A percentile compares a stretch with the other conserved stretches of the same genome.
Conservation (phyloP, 2,329 filamentous ascomycete genomes). For the Colletotrichum lindemuthianum region DNA sequence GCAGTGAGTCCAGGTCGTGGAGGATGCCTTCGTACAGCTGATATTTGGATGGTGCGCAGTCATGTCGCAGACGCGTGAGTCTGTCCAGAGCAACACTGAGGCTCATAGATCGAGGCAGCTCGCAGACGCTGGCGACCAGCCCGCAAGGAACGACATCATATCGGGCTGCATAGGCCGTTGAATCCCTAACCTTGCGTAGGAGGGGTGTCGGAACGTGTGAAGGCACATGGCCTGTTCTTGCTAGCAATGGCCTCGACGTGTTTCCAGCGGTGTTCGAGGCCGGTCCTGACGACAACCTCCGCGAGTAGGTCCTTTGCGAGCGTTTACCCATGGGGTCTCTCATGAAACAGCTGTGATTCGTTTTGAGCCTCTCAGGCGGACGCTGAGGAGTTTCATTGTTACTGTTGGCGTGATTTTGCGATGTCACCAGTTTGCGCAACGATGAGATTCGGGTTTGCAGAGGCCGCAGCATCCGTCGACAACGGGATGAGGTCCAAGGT, state of each 20-base stretch:
- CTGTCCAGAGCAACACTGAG: constrained; percentile 2
- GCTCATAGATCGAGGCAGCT: background rate
- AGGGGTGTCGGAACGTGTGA: constrained; percentile 26
- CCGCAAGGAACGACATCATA: too few relatives aligned
- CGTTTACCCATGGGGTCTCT: constrained; percentile 34
- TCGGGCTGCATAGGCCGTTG: too few relatives aligned
- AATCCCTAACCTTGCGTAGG: constrained; percentile 21
- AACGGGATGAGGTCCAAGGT: constrained; percentile 58
- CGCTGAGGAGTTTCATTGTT: too few relatives aligned
- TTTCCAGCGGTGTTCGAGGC: too few relatives aligned
- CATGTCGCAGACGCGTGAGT: constrained; percentile 23
- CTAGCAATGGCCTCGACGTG: too few relatives aligned
- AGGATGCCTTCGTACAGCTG: constrained; percentile 48
- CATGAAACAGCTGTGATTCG: too few relatives aligned
- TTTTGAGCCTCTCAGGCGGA: too few relatives aligned
- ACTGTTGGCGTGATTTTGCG: constrained; percentile 33
- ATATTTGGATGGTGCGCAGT: constrained; percentile 39
- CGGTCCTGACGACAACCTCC: background rate
- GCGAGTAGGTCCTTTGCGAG: constrained; percentile 34
- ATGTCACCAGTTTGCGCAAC: constrained; percentile 47
- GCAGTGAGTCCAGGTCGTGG: constrained; percentile 43
- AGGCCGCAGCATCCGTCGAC: constrained; percentile 58
- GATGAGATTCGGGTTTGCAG: constrained; percentile 54
- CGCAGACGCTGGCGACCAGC: background rate
- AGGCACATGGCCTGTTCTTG: too few relatives aligned